A percentile compares a stretch with the other conserved stretches of the same genome.
Evolutionary conservation across 768 basidiomycete species (phyloP).

Genomic region (Phylloporus sp.): DNA sequence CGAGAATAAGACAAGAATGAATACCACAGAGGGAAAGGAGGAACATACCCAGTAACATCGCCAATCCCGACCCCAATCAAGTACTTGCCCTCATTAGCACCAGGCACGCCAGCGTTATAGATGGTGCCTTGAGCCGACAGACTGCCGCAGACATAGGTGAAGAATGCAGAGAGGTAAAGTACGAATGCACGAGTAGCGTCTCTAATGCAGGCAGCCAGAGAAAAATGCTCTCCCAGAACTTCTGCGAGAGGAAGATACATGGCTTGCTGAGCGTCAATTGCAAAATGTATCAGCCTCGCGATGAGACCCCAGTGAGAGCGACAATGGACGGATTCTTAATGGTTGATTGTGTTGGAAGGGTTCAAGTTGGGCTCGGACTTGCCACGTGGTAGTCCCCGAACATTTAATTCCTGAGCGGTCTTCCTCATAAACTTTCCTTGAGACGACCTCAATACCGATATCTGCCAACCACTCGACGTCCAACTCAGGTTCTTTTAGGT

Average conservation of each 20-base stretch:
- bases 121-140: constrained; percentile 15
- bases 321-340: too few relatives aligned
- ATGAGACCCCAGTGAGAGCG: too few relatives aligned
- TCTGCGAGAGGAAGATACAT: constrained; percentile 25
- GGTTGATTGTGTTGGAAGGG: too few relatives aligned
- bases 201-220: constrained; percentile 24
- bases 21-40: background rate
- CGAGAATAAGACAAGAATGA: background rate
- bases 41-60: constrained; percentile 66
- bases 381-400: too few relatives aligned
- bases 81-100: constrained; percentile 16
- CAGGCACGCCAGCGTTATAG: background rate
- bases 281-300: too few relatives aligned
- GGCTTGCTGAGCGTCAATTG: background rate
- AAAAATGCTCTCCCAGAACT: constrained; percentile 10
- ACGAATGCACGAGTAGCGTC: constrained; percentile 38
- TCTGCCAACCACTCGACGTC: too few relatives aligned
- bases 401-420: too few relatives aligned
- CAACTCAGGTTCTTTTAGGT: too few relatives aligned
- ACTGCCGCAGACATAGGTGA: constrained; percentile 32
- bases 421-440: too few relatives aligned
- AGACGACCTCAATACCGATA: too few relatives aligned
- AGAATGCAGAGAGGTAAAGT: constrained; percentile 44
- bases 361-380: too few relatives aligned
- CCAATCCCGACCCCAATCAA: constrained; percentile 41